phyloP scores from a whole-genome alignment of 305 asterid genomes.

The Plantago lanceolata region DNA sequence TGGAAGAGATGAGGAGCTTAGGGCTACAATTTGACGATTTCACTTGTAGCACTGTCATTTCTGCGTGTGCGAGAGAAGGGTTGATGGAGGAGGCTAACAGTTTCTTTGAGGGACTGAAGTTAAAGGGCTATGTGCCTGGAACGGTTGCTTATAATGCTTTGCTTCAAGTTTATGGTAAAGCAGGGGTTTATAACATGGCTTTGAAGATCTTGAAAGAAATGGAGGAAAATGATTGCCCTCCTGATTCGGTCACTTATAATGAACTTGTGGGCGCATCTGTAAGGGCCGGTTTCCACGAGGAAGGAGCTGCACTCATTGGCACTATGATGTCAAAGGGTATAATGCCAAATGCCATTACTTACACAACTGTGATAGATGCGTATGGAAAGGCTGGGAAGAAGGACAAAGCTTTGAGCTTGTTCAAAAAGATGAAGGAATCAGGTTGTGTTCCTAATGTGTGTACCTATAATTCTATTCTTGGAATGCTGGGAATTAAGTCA shows the following conservation, averaged over 20 bases:
- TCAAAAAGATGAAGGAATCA: slow-evolving; percentile 63
- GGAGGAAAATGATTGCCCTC: slow-evolving; percentile 83
- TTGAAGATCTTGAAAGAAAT: slow-evolving; percentile 69
- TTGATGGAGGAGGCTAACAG: slow-evolving; percentile 74
- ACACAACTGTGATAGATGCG: slow-evolving; percentile 88
- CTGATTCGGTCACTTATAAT: slow-evolving; percentile 79
- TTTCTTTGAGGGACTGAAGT: slow-evolving; percentile 64
- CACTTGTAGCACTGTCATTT: slow-evolving; percentile 88
- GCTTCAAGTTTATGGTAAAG: slow-evolving; percentile 85
- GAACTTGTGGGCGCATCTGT: slow-evolving; percentile 89
- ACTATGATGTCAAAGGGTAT: slow-evolving; percentile 80
- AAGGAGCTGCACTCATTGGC: slow-evolving; percentile 68
- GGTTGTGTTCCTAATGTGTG: slow-evolving; percentile 96
- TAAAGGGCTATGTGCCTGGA: slow-evolving; percentile 65
- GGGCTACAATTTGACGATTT: slow-evolving; percentile 84
- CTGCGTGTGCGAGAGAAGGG: slow-evolving; percentile 93
- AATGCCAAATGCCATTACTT: slow-evolving; percentile 79
- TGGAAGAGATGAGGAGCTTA: slow-evolving; percentile 64
- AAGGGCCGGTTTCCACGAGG: slow-evolving; percentile 81
- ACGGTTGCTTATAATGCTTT: slow-evolving; percentile 76
- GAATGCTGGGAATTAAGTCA: slow-evolving; percentile 84
- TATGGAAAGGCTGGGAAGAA: slow-evolving; percentile 81
- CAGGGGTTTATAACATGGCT: slow-evolving; percentile 76
- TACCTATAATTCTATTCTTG: slow-evolving; percentile 76
- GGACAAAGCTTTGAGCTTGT: slow-evolving; percentile 67